Percentiles rank a stretch among this genome's conserved stretches.
These are phyloP conservation scores for Pyrenophora graminea DNA, from an alignment of 2,329 filamentous ascomycete species.

Conservation along the genomic window DNA sequence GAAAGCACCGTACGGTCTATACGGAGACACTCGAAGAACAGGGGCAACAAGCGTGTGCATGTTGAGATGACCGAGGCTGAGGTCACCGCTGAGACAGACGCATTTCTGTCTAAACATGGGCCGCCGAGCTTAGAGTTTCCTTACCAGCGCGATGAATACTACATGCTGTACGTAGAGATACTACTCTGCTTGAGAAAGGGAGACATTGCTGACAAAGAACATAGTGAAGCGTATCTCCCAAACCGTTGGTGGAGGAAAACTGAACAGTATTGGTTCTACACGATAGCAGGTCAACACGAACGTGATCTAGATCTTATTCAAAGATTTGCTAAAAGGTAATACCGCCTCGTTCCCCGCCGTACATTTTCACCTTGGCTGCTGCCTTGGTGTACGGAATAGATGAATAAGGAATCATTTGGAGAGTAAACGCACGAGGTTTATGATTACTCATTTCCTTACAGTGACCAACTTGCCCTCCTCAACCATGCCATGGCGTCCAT, in stretches of 20 bases:
- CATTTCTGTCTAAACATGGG: slow-evolving; percentile 57
- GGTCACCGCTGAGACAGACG: slow-evolving; percentile 52
- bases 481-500: slow-evolving; percentile 24
- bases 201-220: not conserved
- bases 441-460: slow-evolving; percentile 13
- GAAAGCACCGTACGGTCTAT: slow-evolving; percentile 54
- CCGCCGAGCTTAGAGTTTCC: slow-evolving; percentile 59
- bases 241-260: slow-evolving; percentile 59
- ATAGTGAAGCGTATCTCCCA: slow-evolving; percentile 58
- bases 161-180: slow-evolving; percentile 51
- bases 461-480: slow-evolving; percentile 23
- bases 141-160: slow-evolving; percentile 62
- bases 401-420: not conserved
- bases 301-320: slow-evolving; percentile 45
- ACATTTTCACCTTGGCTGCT: not conserved
- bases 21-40: slow-evolving; percentile 54
- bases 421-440: not conserved
- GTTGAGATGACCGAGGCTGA: slow-evolving; percentile 56
- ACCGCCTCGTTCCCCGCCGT: not conserved
- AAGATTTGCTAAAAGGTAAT: slow-evolving; percentile 19
- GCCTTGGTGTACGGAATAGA: not conserved
- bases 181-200: slow-evolving; percentile 7
- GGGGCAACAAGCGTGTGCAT: slow-evolving; percentile 53
- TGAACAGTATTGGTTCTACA: slow-evolving; percentile 56
- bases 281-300: slow-evolving; percentile 44